Conservation (phyloP, 2,329 filamentous ascomycete species). For the Canariomyces notabilis region DNA sequence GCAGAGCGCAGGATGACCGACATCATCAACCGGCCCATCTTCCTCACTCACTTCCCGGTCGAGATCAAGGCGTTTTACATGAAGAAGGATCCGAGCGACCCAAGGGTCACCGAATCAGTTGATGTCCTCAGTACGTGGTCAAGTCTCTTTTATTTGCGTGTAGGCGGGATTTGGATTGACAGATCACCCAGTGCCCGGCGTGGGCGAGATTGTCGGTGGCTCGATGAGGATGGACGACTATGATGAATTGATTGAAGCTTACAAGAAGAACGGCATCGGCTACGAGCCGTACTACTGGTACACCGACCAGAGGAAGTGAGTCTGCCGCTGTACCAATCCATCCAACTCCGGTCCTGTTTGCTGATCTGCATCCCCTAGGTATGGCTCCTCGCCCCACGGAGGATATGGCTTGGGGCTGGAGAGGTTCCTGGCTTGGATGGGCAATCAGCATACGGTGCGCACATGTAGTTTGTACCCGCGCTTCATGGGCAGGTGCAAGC, state of each 20-base stretch:
- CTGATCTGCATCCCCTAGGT: slow-evolving; percentile 44
- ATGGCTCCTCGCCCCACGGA: slow-evolving; percentile 86
- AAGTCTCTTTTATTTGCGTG: not conserved
- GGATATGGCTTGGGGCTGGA: slow-evolving; percentile 92
- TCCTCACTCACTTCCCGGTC: slow-evolving; percentile 93
- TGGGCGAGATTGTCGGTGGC: slow-evolving; percentile 94
- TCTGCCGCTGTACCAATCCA: slow-evolving; percentile 25
- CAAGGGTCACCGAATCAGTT: slow-evolving; percentile 84
- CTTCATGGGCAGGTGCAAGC: slow-evolving; percentile 77
- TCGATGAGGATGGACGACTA: slow-evolving; percentile 94
- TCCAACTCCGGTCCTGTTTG: not conserved
- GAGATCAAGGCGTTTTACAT: slow-evolving; percentile 99
- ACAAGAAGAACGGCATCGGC: slow-evolving; percentile 80
- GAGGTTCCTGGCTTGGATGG: slow-evolving; percentile 64
- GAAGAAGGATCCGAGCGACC: slow-evolving; percentile 77
- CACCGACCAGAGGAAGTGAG: slow-evolving; percentile 90
- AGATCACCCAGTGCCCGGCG: slow-evolving; percentile 64
- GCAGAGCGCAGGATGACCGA: slow-evolving; percentile 97
- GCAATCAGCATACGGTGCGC: slow-evolving; percentile 59
- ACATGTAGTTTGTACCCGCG: slow-evolving; percentile 71
- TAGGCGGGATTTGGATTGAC: not conserved
- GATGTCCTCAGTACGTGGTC: slow-evolving; percentile 50
- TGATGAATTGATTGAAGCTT: slow-evolving; percentile 83
- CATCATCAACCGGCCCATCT: slow-evolving; percentile 89
- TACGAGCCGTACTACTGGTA: slow-evolving; percentile 57